These are phyloP conservation scores for Eudorina sp. DNA, from an alignment of 139 green algal genomes.

Conservation along the genomic window DNA sequence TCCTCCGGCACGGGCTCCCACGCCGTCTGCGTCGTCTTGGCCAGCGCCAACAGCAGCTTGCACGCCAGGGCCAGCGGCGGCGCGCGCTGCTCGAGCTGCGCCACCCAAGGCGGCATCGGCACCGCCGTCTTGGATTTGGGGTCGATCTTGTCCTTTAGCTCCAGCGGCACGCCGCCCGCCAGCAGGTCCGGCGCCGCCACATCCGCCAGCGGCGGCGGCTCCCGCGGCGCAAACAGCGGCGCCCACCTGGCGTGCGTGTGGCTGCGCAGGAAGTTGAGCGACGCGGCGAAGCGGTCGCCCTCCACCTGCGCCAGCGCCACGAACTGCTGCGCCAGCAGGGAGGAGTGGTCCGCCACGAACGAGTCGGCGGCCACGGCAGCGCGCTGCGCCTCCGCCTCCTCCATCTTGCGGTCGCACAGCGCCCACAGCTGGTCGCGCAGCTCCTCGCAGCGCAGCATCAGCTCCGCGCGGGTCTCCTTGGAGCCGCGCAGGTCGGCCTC, in stretches of 20 bases:
- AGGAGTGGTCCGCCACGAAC: slow-evolving; percentile 63
- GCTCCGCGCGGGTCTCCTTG: slow-evolving; percentile 72
- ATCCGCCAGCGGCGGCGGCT: slow-evolving; percentile 1
- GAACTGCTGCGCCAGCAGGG: slow-evolving; percentile 52
- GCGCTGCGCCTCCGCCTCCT: slow-evolving; percentile 69
- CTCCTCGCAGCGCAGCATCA: slow-evolving; percentile 82
- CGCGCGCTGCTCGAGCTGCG: slow-evolving; percentile 14
- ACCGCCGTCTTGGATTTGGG: slow-evolving; percentile 54
- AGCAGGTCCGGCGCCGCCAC: slow-evolving; percentile 49
- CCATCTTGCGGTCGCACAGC: slow-evolving; percentile 77
- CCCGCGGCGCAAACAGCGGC: slow-evolving; percentile 12
- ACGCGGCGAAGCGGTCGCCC: slow-evolving; percentile 63
- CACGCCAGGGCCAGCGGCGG: slow-evolving; percentile 21
- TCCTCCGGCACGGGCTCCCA: slow-evolving; percentile 35
- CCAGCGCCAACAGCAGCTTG: slow-evolving; percentile 29
- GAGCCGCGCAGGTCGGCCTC: slow-evolving; percentile 70
- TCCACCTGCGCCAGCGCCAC: slow-evolving; percentile 66
- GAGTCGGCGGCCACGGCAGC: slow-evolving; percentile 56
- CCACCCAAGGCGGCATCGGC: slow-evolving; percentile 37
- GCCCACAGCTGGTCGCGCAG: slow-evolving; percentile 83
- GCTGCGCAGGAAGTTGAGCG: slow-evolving; percentile 52
- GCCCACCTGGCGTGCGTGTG: slow-evolving; percentile 12
- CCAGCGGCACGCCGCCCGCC: slow-evolving; percentile 42
- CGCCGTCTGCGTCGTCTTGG: not conserved
- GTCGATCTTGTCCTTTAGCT: slow-evolving; percentile 64